Conservation (phyloP, 371 early-diverging fungal genomes). For the Mortierella sp. region DNA sequence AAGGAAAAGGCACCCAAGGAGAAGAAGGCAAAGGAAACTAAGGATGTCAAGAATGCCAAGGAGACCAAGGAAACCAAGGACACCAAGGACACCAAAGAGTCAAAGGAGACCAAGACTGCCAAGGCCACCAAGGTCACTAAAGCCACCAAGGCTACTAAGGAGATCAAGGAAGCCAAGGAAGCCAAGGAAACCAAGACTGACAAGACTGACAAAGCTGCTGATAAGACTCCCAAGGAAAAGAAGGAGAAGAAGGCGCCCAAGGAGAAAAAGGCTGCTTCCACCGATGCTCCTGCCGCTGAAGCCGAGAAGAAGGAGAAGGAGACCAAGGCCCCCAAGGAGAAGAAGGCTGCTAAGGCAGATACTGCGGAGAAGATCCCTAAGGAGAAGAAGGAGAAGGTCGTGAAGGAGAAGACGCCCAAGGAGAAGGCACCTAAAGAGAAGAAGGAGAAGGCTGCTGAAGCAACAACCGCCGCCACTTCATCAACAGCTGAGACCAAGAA, state of each 20-base stretch:
- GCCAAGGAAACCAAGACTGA: not conserved
- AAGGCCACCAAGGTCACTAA: constrained; percentile 12
- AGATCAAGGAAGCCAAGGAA: constrained; percentile 8
- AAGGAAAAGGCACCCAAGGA: constrained; percentile 18
- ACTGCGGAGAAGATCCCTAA: not conserved
- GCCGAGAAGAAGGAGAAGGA: constrained; percentile 30
- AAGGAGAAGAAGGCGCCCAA: constrained; percentile 11
- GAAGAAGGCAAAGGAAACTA: constrained; percentile 19
- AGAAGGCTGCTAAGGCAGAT: constrained; percentile 28
- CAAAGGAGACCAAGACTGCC: constrained; percentile 19
- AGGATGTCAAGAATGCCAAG: constrained; percentile 3
- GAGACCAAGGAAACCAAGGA: constrained; percentile 7
- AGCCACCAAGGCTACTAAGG: constrained; percentile 1
- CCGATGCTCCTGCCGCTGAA: not conserved
- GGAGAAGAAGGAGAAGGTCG: constrained; percentile 23
- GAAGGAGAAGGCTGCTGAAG: constrained; percentile 15
- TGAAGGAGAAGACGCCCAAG: constrained; percentile 19
- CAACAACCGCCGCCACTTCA: constrained; percentile 5
- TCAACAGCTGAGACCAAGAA: constrained; percentile 11
- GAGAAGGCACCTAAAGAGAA: constrained; percentile 18
- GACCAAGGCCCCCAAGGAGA: constrained; percentile 33
- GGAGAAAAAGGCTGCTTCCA: constrained; percentile 13
- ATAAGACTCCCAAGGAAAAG: no score
- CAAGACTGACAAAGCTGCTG: not conserved
- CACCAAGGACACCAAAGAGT: not conserved